Conservation (phyloP, 805 yeast genomes). For the Ogataea corticis region DNA sequence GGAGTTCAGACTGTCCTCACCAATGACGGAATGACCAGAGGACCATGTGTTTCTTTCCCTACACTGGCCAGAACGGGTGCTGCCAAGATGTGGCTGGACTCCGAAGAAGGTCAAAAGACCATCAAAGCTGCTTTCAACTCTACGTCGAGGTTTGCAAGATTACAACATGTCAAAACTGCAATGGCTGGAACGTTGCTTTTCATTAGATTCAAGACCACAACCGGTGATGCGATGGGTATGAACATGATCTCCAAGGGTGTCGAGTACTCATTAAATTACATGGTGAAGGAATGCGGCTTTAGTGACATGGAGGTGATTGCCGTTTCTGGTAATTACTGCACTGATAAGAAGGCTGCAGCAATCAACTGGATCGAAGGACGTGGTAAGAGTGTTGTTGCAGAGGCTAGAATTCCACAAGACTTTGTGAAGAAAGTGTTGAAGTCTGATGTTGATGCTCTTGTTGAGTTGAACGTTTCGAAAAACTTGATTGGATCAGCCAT, state of each 20-base stretch:
- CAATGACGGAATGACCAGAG: constrained; percentile 98
- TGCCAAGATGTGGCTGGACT: constrained; percentile 92
- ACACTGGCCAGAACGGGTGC: constrained; percentile 85
- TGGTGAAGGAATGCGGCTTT: constrained; percentile 89
- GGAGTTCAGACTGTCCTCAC: constrained; percentile 92
- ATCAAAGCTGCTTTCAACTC: constrained; percentile 92
- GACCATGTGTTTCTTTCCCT: constrained; percentile 94
- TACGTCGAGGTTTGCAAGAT: constrained; percentile 94
- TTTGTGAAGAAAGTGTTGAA: constrained; percentile 82
- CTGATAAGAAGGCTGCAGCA: constrained; percentile 97
- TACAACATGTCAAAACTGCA: constrained; percentile 88
- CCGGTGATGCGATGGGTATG: constrained; percentile 99
- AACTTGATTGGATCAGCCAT: constrained; percentile 95
- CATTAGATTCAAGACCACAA: constrained; percentile 94
- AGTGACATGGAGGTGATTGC: constrained; percentile 91
- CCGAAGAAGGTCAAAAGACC: constrained; percentile 84
- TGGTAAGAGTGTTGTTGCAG: constrained; percentile 97
- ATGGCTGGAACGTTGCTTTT: constrained; percentile 89
- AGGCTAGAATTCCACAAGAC: constrained; percentile 83
- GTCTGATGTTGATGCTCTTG: constrained; percentile 89
- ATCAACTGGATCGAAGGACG: constrained; percentile 99
- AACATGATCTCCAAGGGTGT: constrained; percentile 99
- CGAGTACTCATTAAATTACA: constrained; percentile 77
- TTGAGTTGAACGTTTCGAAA: constrained; percentile 84
- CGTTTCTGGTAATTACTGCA: constrained; percentile 96